Conservation (phyloP, 2,329 filamentous ascomycete species). For the Cephalotrichum gorgonifer region DNA sequence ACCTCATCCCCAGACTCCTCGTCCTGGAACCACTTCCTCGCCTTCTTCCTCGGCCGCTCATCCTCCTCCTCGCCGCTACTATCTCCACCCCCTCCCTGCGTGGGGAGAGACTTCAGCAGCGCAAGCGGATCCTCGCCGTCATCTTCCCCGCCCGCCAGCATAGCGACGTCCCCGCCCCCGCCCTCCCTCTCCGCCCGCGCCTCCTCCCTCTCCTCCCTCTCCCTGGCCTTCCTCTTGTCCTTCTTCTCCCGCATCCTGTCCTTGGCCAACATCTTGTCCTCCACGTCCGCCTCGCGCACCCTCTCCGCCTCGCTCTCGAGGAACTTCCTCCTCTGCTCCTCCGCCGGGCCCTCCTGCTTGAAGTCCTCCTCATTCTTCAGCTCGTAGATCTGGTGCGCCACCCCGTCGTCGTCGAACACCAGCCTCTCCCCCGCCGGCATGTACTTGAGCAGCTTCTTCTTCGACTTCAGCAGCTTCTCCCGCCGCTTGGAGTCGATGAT, state of each 20-base stretch:
- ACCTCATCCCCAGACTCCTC: slow-evolving; percentile 57
- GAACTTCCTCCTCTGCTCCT: slow-evolving; percentile 67
- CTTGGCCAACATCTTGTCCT: slow-evolving; percentile 73
- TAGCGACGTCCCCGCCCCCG: slow-evolving; percentile 18
- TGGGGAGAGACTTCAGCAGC: slow-evolving; percentile 46
- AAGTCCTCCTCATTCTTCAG: slow-evolving; percentile 80
- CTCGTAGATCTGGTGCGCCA: slow-evolving; percentile 76
- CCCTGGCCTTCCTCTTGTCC: slow-evolving; percentile 60
- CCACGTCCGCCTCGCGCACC: slow-evolving; percentile 64
- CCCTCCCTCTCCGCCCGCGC: slow-evolving; percentile 8
- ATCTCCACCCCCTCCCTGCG: slow-evolving; percentile 52
- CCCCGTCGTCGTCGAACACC: slow-evolving; percentile 86
- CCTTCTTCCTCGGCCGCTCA: slow-evolving; percentile 53
- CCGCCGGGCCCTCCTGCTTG: slow-evolving; percentile 60
- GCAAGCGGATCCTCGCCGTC: slow-evolving; percentile 38
- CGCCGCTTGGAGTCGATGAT: slow-evolving; percentile 89
- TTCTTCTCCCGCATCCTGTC: slow-evolving; percentile 69
- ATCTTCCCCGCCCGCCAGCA: slow-evolving; percentile 27
- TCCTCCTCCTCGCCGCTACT: slow-evolving; percentile 74
- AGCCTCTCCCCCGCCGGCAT: slow-evolving; percentile 79
- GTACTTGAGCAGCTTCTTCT: slow-evolving; percentile 87
- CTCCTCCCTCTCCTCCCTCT: slow-evolving; percentile 38
- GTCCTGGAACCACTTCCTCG: slow-evolving; percentile 38
- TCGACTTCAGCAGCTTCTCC: slow-evolving; percentile 89
- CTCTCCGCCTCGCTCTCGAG: slow-evolving; percentile 63